Conservation (phyloP, 2,329 filamentous ascomycete genomes). For the Conoideocrella luteorostrata region DNA sequence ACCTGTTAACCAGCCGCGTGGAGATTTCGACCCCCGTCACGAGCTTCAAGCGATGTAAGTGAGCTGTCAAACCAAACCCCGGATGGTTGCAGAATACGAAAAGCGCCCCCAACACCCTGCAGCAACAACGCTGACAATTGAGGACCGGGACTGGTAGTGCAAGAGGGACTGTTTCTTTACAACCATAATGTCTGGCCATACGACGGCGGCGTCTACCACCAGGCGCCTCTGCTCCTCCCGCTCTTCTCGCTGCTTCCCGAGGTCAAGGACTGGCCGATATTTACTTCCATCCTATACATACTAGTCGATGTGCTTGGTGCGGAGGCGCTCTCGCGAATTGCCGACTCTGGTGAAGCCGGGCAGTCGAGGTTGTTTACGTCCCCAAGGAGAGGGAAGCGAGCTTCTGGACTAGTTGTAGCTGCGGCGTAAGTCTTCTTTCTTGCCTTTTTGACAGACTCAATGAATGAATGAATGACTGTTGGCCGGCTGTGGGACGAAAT, state of each 20-base stretch:
- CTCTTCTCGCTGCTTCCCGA: conserved; percentile 85
- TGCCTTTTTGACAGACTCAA: too few species aligned
- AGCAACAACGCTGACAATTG: too few species aligned
- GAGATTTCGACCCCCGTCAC: conserved; percentile 96
- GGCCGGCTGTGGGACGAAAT: too few species aligned
- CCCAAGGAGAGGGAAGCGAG: conserved; percentile 65
- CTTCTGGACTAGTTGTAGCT: conserved; percentile 68
- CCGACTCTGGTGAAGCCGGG: conserved; percentile 71
- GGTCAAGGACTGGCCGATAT: conserved; percentile 57
- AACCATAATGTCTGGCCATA: conserved; percentile 95
- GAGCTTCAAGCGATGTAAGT: conserved; percentile 92
- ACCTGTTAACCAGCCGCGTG: conserved; percentile 81
- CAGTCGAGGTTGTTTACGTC: conserved; percentile 74
- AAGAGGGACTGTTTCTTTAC: conserved; percentile 94
- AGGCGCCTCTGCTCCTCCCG: conserved; percentile 84
- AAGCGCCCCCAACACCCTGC: background rate
- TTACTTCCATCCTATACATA: conserved; percentile 76
- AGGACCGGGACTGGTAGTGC: too few species aligned
- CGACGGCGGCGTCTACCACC: conserved; percentile 77
- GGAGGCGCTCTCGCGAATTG: conserved; percentile 69
- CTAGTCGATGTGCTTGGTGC: conserved; percentile 76
- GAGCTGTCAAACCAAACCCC: background rate
- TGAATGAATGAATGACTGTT: too few species aligned
- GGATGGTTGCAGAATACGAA: background rate
- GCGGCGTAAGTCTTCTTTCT: conserved; percentile 55